Base-by-base conservation (phyloP, 2,329 filamentous ascomycete genomes). In the Leptoxyphium fumago region DNA sequence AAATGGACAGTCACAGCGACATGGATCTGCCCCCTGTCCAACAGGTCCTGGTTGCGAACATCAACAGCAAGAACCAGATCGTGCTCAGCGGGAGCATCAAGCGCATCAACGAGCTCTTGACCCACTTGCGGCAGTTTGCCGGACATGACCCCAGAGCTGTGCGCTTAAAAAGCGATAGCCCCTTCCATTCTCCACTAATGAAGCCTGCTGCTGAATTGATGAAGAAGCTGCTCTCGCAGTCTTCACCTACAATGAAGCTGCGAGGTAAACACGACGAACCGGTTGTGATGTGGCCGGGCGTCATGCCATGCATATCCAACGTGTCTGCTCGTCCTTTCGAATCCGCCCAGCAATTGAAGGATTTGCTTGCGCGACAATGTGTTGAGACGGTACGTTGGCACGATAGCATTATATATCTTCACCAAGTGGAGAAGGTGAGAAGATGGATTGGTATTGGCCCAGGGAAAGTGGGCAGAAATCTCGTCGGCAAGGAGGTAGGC, bases 61-160 rank as follows among this genome's bases (percentile, higher is more conserved):
- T 94, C 65, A 96, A 96, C 67, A 85, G 81, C 61, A 91, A 87
- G 67, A 94, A 94, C 60, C 89, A 96, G 66, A 94, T 96, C 55
- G 89, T 95, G 42, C 71, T 96, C 43, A 91, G 84, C 58, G 89
- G 89, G 30, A 89, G 80, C 62, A 80, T 95, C 43, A 80, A 81
- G 55, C 74, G 79, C 53, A 94, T 95, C 61, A 80, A 78, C 55
- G 81, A 80, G 45, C 76, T 95, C 14, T 69, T 95, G 43, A 79
- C 84, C 10, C 87, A 95, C 60, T 72, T 96, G 46, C 72, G 87
- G 42, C 85, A 93, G 60, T 95, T 94, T 59, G 77, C 85, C 9
- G 88, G 88, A 10, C 87, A 95, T 60, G 89, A 95, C 62, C 88
- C 89, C 3, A 73, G 89, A 43, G 84, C 86, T 10, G 87, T 96